A percentile compares a stretch with the other conserved stretches of the same genome.
Conservation (phyloP, 2,329 filamentous ascomycete species). For the Stenocarpella maydis region DNA sequence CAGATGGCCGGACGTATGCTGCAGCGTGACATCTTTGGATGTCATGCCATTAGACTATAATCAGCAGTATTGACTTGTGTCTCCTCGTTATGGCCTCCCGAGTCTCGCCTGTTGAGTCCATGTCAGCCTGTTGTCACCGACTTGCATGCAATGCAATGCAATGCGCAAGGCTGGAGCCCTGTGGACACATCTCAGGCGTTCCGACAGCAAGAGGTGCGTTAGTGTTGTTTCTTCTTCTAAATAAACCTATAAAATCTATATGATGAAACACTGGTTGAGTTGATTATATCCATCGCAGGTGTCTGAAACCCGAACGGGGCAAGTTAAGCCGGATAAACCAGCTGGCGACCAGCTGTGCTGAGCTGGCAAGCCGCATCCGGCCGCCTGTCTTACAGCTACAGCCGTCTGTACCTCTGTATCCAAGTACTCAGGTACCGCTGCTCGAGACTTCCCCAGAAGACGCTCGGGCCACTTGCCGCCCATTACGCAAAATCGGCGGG, state of each 20-base stretch:
- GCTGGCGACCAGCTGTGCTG: conserved; percentile 2
- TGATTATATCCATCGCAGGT: neutral
- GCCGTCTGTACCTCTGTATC: neutral
- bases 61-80: conserved; percentile 3
- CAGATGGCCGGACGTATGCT: neutral
- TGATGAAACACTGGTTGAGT: neutral
- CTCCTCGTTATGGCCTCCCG: neutral
- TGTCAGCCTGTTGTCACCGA: too few species aligned
- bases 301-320: neutral
- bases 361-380: neutral
- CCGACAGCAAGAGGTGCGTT: too few species aligned
- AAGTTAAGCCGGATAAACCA: neutral
- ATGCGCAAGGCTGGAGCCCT: neutral
- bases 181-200: neutral
- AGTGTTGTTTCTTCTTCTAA: too few species aligned
- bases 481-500: too few species aligned
- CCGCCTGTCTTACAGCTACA: neutral
- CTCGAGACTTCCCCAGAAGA: conserved; percentile 15
- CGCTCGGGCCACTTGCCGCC: conserved; percentile 22
- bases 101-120: neutral
- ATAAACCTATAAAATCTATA: neutral
- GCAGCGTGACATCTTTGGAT: neutral
- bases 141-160: neutral
- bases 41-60: conserved; percentile 5
- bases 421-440: neutral